Base-by-base conservation (phyloP, 2,329 filamentous ascomycete genomes). In the Helminthosporium solani region DNA sequence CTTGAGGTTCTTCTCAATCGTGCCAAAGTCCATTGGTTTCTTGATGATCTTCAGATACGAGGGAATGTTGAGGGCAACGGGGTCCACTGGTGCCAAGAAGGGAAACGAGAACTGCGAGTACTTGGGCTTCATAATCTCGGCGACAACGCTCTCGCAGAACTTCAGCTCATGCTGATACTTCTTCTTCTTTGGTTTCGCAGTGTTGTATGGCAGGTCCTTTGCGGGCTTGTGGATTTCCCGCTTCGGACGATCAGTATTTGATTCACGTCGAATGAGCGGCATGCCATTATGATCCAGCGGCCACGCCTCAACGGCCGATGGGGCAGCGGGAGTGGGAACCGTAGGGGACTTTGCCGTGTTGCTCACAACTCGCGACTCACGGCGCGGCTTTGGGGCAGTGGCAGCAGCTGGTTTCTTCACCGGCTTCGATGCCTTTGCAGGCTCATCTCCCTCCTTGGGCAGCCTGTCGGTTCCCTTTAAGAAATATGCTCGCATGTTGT, bases 1-100 rank as follows among this genome's bases (percentile, higher is more conserved):
- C 57, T 86, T 83, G 33, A 96, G 78, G 71, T 95, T 95, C 33
- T 79, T 78, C 28, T 81, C 78, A 63, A 96, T 87, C n/a, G 89
- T 96, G 14, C 80, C 78, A 40, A 96, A 77, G 68, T 99, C 92
- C 92, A 97, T 99, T 0, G 94, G 94, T 67, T 91, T 90, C 77
- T 96, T 97, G 73, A 99, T 90, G 51, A 97, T 78, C 61, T 87
- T 90, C 68, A 94, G 89, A 67, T 99, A 99, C 19, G 87, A 86
- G 0, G 94, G 94, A 49, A 97, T 96, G 66, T 92, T 90, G 43
- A 97, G 76, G 0, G 91, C 92, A 28, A 97, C 91, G 0, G 94
- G 90, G 66, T 99, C 94, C 16, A 99, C 94, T 0, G 94, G 88
- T 7, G 81, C 74, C 60, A 89, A 75, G 74, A 99, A 99, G 48